A percentile compares a stretch with the other conserved stretches of the same genome.
These are phyloP conservation scores for Brassica juncea DNA, from an alignment of 345 rosid genomes.

Conservation along the genomic window DNA sequence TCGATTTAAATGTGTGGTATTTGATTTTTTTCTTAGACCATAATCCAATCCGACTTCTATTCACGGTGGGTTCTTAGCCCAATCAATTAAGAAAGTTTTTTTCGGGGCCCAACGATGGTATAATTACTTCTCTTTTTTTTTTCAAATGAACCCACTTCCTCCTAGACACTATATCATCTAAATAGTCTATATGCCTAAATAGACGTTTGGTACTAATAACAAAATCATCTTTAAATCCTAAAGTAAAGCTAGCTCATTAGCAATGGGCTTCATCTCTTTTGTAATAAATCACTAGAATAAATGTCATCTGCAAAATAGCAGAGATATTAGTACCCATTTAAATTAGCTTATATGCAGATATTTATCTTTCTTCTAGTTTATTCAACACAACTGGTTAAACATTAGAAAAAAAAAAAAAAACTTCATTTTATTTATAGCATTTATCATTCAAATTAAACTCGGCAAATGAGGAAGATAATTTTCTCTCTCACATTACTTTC, in stretches of 20 bases:
- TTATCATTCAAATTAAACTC: conserved; percentile 15
- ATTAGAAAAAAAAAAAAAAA: background rate
- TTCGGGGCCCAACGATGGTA: background rate
- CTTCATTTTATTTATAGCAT: background rate
- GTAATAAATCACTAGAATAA: background rate
- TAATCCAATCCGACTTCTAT: background rate
- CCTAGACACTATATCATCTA: background rate
- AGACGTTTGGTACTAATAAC: too few species aligned
- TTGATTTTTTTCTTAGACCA: background rate
- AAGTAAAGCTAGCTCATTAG: background rate
- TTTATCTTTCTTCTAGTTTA: background rate
- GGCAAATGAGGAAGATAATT: background rate
- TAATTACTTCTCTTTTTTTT: too few species aligned
- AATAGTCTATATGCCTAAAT: background rate
- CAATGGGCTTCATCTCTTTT: too few species aligned
- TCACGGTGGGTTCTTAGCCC: background rate
- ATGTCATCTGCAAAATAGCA: background rate
- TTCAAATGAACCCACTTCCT: background rate
- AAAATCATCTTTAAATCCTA: too few species aligned
- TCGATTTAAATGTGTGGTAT: background rate
- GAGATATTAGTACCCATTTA: background rate
- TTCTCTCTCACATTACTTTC: background rate
- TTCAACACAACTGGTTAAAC: background rate
- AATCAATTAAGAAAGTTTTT: background rate
- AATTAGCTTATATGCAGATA: background rate